Percentiles rank a stretch among this genome's conserved stretches.
Evolutionary conservation across 805 yeast genomes (phyloP).

Genomic region (Metschnikowia lunata): DNA sequence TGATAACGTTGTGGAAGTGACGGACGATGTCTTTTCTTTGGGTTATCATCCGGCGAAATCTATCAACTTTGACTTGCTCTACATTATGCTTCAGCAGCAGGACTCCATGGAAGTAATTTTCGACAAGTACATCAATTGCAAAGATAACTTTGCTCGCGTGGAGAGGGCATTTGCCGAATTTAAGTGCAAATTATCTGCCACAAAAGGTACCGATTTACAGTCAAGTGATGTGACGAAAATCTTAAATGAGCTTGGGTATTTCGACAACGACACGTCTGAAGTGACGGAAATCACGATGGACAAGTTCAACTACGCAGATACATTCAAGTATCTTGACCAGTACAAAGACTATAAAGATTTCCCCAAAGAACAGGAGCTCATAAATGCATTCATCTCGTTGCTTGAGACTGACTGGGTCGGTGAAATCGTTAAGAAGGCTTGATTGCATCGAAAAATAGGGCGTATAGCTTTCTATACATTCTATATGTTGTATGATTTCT

Average conservation of each 20-base stretch:
- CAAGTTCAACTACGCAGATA: conserved; percentile 18
- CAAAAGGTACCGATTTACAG: conserved; percentile 14
- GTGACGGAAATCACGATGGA: conserved; percentile 6
- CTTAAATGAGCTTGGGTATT: conserved; percentile 10
- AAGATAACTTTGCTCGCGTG: conserved; percentile 13
- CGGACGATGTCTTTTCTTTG: conserved; percentile 8
- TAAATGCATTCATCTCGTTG: conserved; percentile 5
- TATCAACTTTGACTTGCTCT: conserved; percentile 29
- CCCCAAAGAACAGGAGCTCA: conserved; percentile 8
- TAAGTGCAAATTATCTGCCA: conserved; percentile 18
- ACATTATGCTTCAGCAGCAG: conserved; percentile 25
- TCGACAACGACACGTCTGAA: conserved; percentile 4
- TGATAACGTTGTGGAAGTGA: conserved; percentile 16
- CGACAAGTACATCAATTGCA: conserved; percentile 13
- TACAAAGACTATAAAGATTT: conserved; percentile 5
- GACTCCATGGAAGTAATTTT: conserved; percentile 17
- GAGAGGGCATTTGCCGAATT: conserved; percentile 11
- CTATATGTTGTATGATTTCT: not conserved
- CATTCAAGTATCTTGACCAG: conserved; percentile 16
- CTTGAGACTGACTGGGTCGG: conserved; percentile 9
- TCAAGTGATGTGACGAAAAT: conserved; percentile 8
- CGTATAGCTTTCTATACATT: too few relatives aligned
- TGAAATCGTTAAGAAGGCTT: not conserved
- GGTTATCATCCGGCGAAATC: conserved; percentile 22
- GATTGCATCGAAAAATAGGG: not conserved